phyloP scores from a whole-genome alignment of 208 protist genomes.

The Leishmania martiniquensis region DNA sequence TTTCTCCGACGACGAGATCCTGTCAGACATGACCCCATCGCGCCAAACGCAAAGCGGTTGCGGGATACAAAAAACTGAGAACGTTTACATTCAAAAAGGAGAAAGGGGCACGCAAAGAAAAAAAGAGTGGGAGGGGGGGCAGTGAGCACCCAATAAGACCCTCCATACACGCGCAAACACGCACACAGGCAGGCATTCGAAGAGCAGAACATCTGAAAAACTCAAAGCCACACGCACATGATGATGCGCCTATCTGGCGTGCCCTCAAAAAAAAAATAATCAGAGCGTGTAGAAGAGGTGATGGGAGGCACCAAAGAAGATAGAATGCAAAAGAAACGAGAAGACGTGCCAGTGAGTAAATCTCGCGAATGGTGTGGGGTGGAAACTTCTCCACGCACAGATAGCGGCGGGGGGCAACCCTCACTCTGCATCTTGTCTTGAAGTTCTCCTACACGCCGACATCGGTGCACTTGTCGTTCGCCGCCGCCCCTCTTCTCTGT shows the following conservation, averaged over 20 bases:
- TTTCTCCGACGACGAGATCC: not conserved
- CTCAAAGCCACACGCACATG: not conserved
- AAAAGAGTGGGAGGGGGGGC: not conserved
- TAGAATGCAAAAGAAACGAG: slow-evolving; percentile 14
- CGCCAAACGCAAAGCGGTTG: not conserved
- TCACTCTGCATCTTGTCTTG: not conserved
- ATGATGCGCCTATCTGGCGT: not conserved
- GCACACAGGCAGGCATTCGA: not conserved
- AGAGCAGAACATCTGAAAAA: not conserved
- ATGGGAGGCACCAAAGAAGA: slow-evolving; percentile 19
- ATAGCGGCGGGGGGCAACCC: not conserved
- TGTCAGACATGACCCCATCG: not conserved
- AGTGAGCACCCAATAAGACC: slow-evolving; percentile 7
- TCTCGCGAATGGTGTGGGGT: not conserved
- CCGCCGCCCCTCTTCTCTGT: not conserved
- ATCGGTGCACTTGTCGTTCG: not conserved
- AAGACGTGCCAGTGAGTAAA: not conserved
- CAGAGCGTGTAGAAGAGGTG: slow-evolving; percentile 1
- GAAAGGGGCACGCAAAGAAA: not conserved
- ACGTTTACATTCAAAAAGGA: not conserved
- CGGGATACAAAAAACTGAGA: not conserved
- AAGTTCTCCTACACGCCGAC: not conserved
- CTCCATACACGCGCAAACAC: not conserved
- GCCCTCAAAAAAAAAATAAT: not conserved
- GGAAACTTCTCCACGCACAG: not conserved